Conservation (phyloP, 495 filamentous ascomycete genomes). For the Penicillium alfredii region DNA sequence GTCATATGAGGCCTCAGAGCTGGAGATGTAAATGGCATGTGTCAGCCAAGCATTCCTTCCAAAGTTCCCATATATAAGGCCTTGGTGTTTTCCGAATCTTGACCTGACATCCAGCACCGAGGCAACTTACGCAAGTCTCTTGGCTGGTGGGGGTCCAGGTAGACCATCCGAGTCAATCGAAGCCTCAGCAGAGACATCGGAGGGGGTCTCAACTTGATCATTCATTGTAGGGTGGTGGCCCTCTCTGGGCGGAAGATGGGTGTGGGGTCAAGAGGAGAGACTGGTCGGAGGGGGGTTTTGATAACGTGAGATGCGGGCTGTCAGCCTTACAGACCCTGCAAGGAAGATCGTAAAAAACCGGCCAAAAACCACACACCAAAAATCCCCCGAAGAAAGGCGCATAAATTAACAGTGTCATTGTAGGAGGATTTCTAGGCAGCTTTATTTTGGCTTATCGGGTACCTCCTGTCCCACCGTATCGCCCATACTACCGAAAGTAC, state of each 20-base stretch:
- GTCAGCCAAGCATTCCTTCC: background rate
- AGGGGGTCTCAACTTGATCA: constrained; percentile 7
- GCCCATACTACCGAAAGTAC: too few relatives aligned
- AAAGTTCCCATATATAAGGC: too few relatives aligned
- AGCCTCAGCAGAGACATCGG: constrained; percentile 14
- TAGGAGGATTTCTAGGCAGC: background rate
- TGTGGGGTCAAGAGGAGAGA: constrained; percentile 25
- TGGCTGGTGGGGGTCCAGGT: constrained; percentile 8
- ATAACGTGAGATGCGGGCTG: constrained; percentile 17
- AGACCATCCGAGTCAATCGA: constrained; percentile 5
- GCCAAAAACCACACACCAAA: too few relatives aligned
- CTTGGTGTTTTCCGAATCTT: too few relatives aligned
- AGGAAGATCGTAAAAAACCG: too few relatives aligned
- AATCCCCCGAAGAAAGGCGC: too few relatives aligned
- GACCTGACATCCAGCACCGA: too few relatives aligned
- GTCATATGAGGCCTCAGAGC: constrained; percentile 49
- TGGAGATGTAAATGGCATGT: constrained; percentile 12
- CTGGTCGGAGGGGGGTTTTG: constrained; percentile 16
- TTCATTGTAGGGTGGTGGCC: constrained; percentile 13
- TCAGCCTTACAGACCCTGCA: constrained; percentile 22
- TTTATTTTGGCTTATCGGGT: background rate
- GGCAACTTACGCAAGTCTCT: constrained; percentile 16
- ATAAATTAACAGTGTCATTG: too few relatives aligned
- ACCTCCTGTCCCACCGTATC: too few relatives aligned
- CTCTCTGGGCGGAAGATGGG: constrained; percentile 1